A percentile compares a stretch with the other conserved stretches of the same genome.
These are phyloP conservation scores for Sarocladiaceae sp. DNA, from an alignment of 2,329 filamentous ascomycete genomes.

Conservation along the genomic window DNA sequence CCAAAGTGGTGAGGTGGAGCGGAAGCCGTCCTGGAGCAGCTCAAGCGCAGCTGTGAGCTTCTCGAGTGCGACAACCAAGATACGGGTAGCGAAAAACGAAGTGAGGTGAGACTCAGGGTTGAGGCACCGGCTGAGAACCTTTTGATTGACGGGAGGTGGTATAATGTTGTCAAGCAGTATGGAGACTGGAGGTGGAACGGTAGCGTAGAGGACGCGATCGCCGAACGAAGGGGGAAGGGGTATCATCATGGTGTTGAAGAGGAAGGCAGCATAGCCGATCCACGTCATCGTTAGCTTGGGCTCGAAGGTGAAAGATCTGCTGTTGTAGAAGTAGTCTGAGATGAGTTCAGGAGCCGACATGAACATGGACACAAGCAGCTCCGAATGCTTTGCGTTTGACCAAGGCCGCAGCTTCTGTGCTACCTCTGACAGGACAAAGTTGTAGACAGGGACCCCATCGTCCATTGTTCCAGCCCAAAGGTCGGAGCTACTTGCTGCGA, in stretches of 20 bases:
- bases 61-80: constrained; percentile 70
- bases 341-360: constrained; percentile 76
- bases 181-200: constrained; percentile 70
- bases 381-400: constrained; percentile 71
- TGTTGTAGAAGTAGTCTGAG: constrained; percentile 78
- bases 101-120: constrained; percentile 72
- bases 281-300: constrained; percentile 89
- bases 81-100: constrained; percentile 74
- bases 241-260: constrained; percentile 74
- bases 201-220: constrained; percentile 50
- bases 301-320: constrained; percentile 76
- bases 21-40: constrained; percentile 47
- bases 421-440: constrained; percentile 72
- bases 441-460: constrained; percentile 66
- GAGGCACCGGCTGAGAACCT: constrained; percentile 71
- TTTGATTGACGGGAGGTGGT: constrained; percentile 74
- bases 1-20: constrained; percentile 49
- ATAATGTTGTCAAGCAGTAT: constrained; percentile 81
- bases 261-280: constrained; percentile 86
- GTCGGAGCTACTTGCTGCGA: not conserved
- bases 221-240: constrained; percentile 69
- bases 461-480: constrained; percentile 14
- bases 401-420: constrained; percentile 75
- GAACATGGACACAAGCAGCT: constrained; percentile 77
- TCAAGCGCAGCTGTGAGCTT: constrained; percentile 64